Evolutionary conservation across 2,329 filamentous ascomycete genomes (phyloP).

Genomic region (Trichoderma koningii): DNA sequence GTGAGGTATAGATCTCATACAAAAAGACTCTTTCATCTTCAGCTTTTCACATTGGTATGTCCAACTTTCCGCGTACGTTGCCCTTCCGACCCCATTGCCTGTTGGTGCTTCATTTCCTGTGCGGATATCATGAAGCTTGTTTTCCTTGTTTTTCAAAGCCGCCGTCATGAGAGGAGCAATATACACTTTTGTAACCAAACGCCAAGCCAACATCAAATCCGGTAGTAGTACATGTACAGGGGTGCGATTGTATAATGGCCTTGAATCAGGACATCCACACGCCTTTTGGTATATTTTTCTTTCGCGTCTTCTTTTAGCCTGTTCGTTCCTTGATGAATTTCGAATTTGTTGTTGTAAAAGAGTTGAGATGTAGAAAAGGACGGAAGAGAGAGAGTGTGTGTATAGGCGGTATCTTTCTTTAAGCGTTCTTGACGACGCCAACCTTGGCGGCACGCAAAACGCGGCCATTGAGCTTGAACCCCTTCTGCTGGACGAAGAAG

Average conservation of each 20-base stretch:
- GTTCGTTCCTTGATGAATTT: constrained; percentile 15
- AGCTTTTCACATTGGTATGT: constrained; percentile 27
- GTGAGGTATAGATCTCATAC: constrained; percentile 28
- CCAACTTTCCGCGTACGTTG: constrained; percentile 19
- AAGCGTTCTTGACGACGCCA: constrained; percentile 85
- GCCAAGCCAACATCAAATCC: constrained; percentile 37
- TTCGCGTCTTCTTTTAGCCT: constrained; percentile 7
- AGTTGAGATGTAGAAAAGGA: background rate
- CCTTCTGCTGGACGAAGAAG: constrained; percentile 92
- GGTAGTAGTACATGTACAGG: constrained; percentile 43
- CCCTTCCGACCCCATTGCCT: background rate
- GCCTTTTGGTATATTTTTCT: constrained; percentile 23
- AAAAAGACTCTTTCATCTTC: constrained; percentile 6
- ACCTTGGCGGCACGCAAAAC: constrained; percentile 92
- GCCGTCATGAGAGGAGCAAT: constrained; percentile 52
- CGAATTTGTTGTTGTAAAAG: background rate
- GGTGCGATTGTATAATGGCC: constrained; percentile 20
- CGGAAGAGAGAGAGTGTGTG: background rate
- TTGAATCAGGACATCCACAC: constrained; percentile 4
- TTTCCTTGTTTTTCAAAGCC: constrained; percentile 28
- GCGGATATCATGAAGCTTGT: constrained; percentile 28
- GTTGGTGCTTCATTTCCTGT: constrained; percentile 23
- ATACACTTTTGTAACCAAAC: constrained; percentile 43
- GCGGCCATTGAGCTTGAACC: constrained; percentile 89
- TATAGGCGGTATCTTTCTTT: constrained; percentile 31